Conservation (phyloP, 2,329 filamentous ascomycete species). For the Aspergillus sergii region DNA sequence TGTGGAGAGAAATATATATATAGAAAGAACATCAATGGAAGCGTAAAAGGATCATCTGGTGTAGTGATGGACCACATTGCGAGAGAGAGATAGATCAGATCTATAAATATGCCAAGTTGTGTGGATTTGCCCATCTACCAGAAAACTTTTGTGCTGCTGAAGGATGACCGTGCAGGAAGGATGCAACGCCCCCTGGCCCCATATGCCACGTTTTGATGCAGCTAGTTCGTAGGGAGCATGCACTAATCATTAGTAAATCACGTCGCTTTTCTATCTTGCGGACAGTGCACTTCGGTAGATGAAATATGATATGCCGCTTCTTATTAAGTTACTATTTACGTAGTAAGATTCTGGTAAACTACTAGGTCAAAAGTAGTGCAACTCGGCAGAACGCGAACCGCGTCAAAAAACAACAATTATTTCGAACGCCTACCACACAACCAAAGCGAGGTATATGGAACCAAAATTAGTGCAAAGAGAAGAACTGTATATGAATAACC, state of each 20-base stretch:
- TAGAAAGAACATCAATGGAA: not conserved
- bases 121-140: not conserved
- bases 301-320: not conserved
- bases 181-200: not conserved
- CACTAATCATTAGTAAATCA: not conserved
- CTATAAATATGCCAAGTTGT: not conserved
- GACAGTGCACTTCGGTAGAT: not conserved
- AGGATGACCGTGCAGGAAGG: not conserved
- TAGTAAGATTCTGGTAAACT: not conserved
- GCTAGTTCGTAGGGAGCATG: not conserved
- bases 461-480: no score
- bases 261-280: not conserved
- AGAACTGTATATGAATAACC: no score
- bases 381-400: no score
- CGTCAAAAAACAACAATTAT: no score
- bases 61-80: not conserved
- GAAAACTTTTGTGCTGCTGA: not conserved
- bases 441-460: no score
- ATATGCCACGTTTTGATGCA: not conserved
- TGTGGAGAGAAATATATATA: not conserved
- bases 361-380: no score
- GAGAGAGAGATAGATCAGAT: not conserved
- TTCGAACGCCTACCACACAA: no score
- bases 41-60: not conserved
- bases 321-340: not conserved